Evolutionary conservation across 2,329 filamentous ascomycete species (phyloP), one percentile per base, ranked within the genome.

Genomic region (Colletotrichum shisoi): DNA sequence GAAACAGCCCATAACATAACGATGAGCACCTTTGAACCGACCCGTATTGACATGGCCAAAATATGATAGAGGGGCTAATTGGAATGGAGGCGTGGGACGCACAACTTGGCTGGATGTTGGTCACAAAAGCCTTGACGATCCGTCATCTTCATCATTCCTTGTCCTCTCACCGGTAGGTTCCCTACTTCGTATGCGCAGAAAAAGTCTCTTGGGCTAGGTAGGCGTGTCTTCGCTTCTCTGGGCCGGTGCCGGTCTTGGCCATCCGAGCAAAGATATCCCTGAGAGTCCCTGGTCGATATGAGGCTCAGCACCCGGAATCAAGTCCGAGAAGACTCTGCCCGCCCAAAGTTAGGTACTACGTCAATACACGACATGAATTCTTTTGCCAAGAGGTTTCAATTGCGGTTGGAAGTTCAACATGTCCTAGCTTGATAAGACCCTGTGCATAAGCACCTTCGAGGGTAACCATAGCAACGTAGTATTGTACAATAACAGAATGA

Each of bases 241-340:
- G 9, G 15, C 17, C 11, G 7, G 15, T 2, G 15, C 17, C 11
- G 7, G 15, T 2, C 8, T 31, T 5, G 15, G 27, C 24, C 15
- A 5, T n/a, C 11, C 9, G 0, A 19, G 8, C 27, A 17, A 17
- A 19, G 17, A 5, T 13, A 21, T 15, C 21, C 52, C 19, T 54
- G 37, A 39, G 37, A 5, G 12, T 7, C 37, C 3, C 5, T 27
- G 13, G 15, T 27, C 13, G 1, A n/a, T 9, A 21, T 21, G 17
- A 57, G 54, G 54, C 54, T 45, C 24, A 57, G 42, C 24, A 34
- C 27, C n/a, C n/a, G 7, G 40, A 13, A 45, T n/a, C 19, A 15
- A 19, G n/a, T 21, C 24, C 54, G 24, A 34, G 27, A 15, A 24
- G 44, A 8, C 31, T 13, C 7, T 6, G 34, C 13, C 40, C 11